Evolutionary conservation across 2,329 filamentous ascomycete species (phyloP), one percentile per base, ranked within the genome.

Genomic region (Harringtonia lauricola): DNA sequence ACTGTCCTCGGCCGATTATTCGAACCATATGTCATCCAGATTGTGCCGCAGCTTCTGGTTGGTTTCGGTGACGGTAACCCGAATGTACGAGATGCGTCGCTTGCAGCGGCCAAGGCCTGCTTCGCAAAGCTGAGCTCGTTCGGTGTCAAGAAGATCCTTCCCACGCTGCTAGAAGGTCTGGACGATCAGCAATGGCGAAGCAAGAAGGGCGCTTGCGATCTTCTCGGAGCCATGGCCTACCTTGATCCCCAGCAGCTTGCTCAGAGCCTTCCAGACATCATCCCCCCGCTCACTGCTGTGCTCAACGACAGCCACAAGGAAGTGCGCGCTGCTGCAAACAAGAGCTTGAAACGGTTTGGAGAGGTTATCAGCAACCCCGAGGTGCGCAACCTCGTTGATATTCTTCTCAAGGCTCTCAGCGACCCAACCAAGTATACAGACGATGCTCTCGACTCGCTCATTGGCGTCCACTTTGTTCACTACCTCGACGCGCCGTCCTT

Each of bases 221-320:
- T 95, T 22, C 74, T 98, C 14, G 92, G 92, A 60, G 92, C 92
- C 49, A 98, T 98, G 92, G 94, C 92, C 6, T 98, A 98, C 59
- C 76, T 98, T 28, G 92, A 96, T 59, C 90, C 94, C 8, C 85
- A 95, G 52, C 92, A 98, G 61, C 75, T 98, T 17, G 88, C 92
- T 1, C 75, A 83, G 53, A 96, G 89, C 59, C 68, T 98, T 55
- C 92, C 92, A 2, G 89, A 94, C 45, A 98, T 98, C 53, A 98
- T 98, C 52, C 92, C 94, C 22, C 90, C 94, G 15, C 72, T 98
- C 45, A 96, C 94, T 1, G 81, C 83, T 37, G 92, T 96, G 4
- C 69, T 98, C 46, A 98, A 95, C 54, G 92, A 98, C 67, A 95
- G 86, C 56, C 92, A 98, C 67, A 98, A 98, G 63, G 92, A 98